Base-by-base conservation (phyloP, 345 rosid species). In the Microcos paniculata region DNA sequence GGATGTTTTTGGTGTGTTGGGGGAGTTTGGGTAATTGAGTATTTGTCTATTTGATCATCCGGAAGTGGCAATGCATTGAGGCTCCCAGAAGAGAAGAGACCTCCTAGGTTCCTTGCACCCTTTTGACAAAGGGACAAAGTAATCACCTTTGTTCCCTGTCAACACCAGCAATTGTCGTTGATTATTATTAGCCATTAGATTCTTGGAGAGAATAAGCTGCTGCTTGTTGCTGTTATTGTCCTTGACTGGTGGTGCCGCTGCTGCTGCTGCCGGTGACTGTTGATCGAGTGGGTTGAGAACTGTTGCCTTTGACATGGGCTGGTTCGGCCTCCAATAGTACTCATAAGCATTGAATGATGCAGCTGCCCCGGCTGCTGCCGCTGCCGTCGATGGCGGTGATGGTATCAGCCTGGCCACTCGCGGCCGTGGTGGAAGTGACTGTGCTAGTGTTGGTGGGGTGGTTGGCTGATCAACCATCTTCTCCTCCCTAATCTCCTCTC, bases 21-120 rank as follows among this genome's bases (percentile, higher is more conserved):
- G 6, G 23, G 18, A 4, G 74, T 55, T 19, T 0, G 28, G 59
- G 3, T 63, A 6, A 28, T 18, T n/a, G n/a, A n/a, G n/a, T n/a
- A n/a, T n/a, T n/a, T n/a, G n/a, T n/a, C n/a, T n/a, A n/a, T n/a
- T 24, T 18, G 74, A 49, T 48, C 31, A 52, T 84, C 79, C 89
- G 67, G 92, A 89, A 33, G 96, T 91, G 76, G 99, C 98, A 74
- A 93, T 90, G 93, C 99, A 95, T 28, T 79, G 72, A 1, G 85
- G 80, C 79, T 90, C 94, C 82, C 85, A 67, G 33, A 87, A 84
- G 80, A 84, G 62, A 69, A 89, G 90, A 18, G 98, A 89, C 83
- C 92, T 89, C 84, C 90, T 84, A 0, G 78, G 80, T 46, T 90
- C 92, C 74, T 92, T 92, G 94, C 98, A 95, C 0, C 97, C 84